A percentile compares a stretch with the other conserved stretches of the same genome.
Conservation (phyloP, 2,329 filamentous ascomycete species). For the Rhinocladiella similis region DNA sequence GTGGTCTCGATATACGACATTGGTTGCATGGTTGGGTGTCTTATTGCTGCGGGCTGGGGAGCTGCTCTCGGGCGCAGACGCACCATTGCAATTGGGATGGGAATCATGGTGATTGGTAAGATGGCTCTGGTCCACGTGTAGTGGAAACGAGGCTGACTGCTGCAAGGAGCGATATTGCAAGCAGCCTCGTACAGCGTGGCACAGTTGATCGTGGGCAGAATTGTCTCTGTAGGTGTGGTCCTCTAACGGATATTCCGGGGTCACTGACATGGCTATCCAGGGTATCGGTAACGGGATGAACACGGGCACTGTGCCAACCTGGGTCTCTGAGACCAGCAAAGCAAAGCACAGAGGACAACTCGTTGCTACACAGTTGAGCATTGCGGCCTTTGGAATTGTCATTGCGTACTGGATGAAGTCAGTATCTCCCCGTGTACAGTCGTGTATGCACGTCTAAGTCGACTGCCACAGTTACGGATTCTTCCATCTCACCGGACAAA, state of each 20-base stretch:
- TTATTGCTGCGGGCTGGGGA: constrained; percentile 55
- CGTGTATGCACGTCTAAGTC: background rate
- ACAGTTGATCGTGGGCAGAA: constrained; percentile 53
- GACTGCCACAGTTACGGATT: constrained; percentile 42
- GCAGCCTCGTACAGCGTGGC: constrained; percentile 46
- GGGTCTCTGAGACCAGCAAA: constrained; percentile 53
- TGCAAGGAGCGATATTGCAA: constrained; percentile 46
- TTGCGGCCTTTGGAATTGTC: constrained; percentile 52
- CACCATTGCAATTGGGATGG: constrained; percentile 49
- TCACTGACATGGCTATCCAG: no score
- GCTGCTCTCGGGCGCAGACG: constrained; percentile 53
- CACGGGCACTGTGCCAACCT: constrained; percentile 51
- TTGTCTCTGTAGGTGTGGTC: constrained; percentile 34
- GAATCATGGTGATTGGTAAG: constrained; percentile 48
- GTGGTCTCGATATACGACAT: constrained; percentile 59
- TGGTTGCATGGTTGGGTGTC: constrained; percentile 60
- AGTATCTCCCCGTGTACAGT: no score
- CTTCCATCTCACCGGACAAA: constrained; percentile 43
- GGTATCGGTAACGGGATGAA: constrained; percentile 55
- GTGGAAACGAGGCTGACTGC: no score
- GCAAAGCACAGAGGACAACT: constrained; percentile 45
- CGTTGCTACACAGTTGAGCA: constrained; percentile 50
- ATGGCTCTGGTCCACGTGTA: no score
- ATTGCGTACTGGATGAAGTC: constrained; percentile 54
- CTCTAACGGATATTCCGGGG: no score